phyloP scores from a whole-genome alignment of 306 rosid species.

The Citrullus mucosospermus region DNA sequence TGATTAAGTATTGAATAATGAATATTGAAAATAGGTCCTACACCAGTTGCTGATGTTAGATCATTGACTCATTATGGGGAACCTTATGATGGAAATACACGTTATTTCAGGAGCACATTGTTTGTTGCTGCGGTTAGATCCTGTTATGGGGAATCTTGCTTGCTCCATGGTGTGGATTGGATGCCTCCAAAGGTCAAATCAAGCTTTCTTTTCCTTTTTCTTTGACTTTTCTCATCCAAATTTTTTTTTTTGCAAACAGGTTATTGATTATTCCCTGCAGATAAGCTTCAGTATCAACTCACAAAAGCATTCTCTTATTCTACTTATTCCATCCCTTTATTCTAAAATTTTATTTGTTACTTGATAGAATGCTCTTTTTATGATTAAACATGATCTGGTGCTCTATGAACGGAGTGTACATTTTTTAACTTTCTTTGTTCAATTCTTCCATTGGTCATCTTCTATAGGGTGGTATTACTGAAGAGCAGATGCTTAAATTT shows the following conservation, averaged over 20 bases:
- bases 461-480: conserved; percentile 78
- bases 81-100: conserved; percentile 92
- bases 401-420: not conserved
- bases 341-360: not conserved
- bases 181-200: conserved; percentile 83
- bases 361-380: not conserved
- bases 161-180: conserved; percentile 96
- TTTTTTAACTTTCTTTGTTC: not conserved
- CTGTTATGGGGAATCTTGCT: conserved; percentile 77
- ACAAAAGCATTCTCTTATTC: not conserved
- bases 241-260: not conserved
- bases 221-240: not conserved
- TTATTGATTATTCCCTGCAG: not conserved
- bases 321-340: not conserved
- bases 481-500: conserved; percentile 90
- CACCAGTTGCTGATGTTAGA: conserved; percentile 78
- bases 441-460: not conserved
- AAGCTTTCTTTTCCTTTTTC: not conserved
- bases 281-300: not conserved
- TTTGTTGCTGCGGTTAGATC: conserved; percentile 93
- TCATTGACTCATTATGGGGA: conserved; percentile 94
- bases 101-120: conserved; percentile 90
- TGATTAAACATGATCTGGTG: not conserved
- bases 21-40: conserved; percentile 38
- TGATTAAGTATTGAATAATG: conserved; percentile 14